Evolutionary conservation across 2,329 filamentous ascomycete genomes (phyloP), one percentile per base, ranked within the genome.

Genomic region (Fonsecaea nubica): DNA sequence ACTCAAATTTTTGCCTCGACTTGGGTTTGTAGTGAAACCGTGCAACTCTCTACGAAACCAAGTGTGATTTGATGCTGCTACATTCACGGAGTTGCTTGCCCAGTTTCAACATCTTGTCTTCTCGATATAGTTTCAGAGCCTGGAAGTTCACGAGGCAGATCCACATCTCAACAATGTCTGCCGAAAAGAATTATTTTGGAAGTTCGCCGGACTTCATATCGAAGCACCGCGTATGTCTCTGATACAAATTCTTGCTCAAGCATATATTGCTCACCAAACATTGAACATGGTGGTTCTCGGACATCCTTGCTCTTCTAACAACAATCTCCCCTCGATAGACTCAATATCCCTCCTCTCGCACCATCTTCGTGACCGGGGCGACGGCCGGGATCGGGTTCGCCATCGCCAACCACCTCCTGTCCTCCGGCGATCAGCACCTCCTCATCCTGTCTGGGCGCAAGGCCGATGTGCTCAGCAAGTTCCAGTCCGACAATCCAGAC

Each of bases 291-390:
- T 7, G 15, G 15, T 4, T 50, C 21, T 9, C 5, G 45, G 8
- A 12, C 30, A 30, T 6, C 1, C 18, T 25, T 12, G 12, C 2
- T 25, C 36, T 12, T 33, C 58, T 32, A 36, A 36, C 58, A n/a
- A 10, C 6, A 18, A 33, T 21, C 45, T 8, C n/a, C 33, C 33
- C n/a, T 53, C 21, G 1, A 54, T 32, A 70, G 68, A 15, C 62
- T n/a, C 38, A 61, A 33, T 13, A 70, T 35, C 65, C 65, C 21
- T 45, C 48, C 2, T 63, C 65, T 6, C 56, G 63, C 45, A 71
- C 69, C 5, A 86, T 93, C 74, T 88, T 93, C 66, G 81, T 93
- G 32, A 90, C 88, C 0, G 88, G 88, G 63, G 88, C 88, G 65
- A 89, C 87, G 54, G 66, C 66, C 86, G 86, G 86, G 32, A 88